Base-by-base conservation (phyloP, 2,329 filamentous ascomycete species). In the Sclerotinia glacialis region DNA sequence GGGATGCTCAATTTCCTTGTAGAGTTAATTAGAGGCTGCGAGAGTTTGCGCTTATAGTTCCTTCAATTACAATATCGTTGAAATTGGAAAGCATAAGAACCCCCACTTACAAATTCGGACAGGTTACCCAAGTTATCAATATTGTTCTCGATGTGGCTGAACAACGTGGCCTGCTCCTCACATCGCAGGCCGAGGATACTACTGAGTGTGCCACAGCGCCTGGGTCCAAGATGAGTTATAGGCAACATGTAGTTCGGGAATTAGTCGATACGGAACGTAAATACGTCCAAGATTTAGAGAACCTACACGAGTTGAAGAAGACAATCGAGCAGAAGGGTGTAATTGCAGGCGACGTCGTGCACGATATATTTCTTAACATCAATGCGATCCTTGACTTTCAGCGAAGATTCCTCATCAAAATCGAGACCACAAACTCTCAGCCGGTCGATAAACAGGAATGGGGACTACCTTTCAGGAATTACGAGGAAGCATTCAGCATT, bases 211-310 rank as follows among this genome's bases (percentile, higher is more conserved):
- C 80, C 16, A 77, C 78, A n/a, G 78, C 79, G 37, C 79, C 80
- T 31, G 81, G 79, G 64, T 87, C 89, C 58, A 85, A 88, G 66
- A 89, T 89, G 82, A 88, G 83, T 70, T 88, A 89, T 71, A 82
- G 93, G 71, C 91, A 97, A 74, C 91, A 97, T 77, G 92, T 98
- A 69, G 86, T 99, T 53, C 88, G 90, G 74, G 95, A 99, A 78
- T 81, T 99, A 56, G 90, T 99, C 66, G 92, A 94, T 73, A 98
- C 94, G 1, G 95, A 99, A 79, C 89, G 95, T 69, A 97, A 97
- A 79, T 99, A 99, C 73, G 95, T 98, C 5, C 93, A 98, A 77
- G 95, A 99, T 80, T 80, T 99, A 64, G 94, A 98, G 77, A 94
- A 97, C 72, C 79, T 99, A 46, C 93, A 98, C 77, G 89, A 93